Evolutionary conservation across 2,329 filamentous ascomycete genomes (phyloP), one percentile per base, ranked within the genome.

Genomic region (Pseudocercospora crystallina): DNA sequence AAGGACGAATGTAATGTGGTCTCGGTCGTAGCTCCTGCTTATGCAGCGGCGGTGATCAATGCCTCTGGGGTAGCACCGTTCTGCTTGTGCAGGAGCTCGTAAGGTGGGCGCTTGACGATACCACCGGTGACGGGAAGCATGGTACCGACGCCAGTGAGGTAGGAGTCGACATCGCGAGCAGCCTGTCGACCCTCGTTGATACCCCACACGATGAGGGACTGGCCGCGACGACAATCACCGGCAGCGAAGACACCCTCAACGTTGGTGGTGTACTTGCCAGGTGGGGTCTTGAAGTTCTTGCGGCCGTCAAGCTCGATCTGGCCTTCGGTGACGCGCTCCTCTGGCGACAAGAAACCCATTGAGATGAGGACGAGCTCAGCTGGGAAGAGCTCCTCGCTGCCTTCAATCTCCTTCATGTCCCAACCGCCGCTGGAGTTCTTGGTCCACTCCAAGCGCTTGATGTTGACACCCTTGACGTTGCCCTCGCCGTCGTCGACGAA

Each of bases 381-480:
- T 33, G 90, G 90, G 86, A 96, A 96, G 80, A 95, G 95, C 69
- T 96, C 85, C 76, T 95, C 88, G 55, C 87, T 92, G 33, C 89
- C 90, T 61, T 96, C 91, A 30, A 95, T 80, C 72, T 95, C 92
- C 81, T 96, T 96, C 90, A 97, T 96, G 73, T 96, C 92, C 92
- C 92, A 97, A 38, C 91, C 91, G 60, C 91, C 91, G 55, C 83
- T 85, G 26, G 89, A 80, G 47, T 85, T 89, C 79, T 91, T 94
- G 63, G 90, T 94, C 92, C 92, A 97, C 71, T 96, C 91, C 37
- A 97, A 91, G 47, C 92, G 90, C 52, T 94, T 83, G 37, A 90
- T 96, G 75, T 94, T 96, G 80, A 97, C 96, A 58, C 92, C 92
- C 79, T 90, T 95, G 67, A 97, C 90, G 59, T 86, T 86, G 69